Conservation (phyloP, 2,329 filamentous ascomycete species). For the Paecilomyces formosus region DNA sequence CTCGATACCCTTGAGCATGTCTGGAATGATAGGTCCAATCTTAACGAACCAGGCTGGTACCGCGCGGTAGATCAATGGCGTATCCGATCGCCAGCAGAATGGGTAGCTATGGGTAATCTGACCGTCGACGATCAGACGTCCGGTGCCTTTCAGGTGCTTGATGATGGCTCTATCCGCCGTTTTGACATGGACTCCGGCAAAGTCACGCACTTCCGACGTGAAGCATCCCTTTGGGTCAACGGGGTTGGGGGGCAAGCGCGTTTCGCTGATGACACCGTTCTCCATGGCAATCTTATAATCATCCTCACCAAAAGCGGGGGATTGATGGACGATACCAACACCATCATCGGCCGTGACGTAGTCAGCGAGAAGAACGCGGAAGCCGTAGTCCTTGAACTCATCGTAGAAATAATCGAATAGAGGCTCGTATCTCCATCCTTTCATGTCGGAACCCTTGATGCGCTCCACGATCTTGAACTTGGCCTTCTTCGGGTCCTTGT, state of each 20-base stretch:
- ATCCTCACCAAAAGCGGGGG: conserved; percentile 90
- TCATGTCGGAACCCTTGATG: conserved; percentile 74
- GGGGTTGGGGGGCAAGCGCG: conserved; percentile 76
- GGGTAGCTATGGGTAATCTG: conserved; percentile 88
- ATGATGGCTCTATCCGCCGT: conserved; percentile 89
- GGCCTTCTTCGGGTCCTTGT: conserved; percentile 93
- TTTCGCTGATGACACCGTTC: conserved; percentile 68
- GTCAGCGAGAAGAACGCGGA: conserved; percentile 71
- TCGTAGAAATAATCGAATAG: conserved; percentile 86
- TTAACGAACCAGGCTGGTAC: conserved; percentile 95
- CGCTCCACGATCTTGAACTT: conserved; percentile 79
- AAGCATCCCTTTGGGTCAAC: conserved; percentile 80
- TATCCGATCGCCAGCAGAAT: conserved; percentile 93
- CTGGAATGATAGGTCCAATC: conserved; percentile 71
- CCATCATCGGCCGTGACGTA: conserved; percentile 88
- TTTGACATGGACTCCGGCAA: conserved; percentile 83
- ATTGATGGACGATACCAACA: conserved; percentile 89
- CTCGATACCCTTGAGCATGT: conserved; percentile 87
- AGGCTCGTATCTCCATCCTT: conserved; percentile 82
- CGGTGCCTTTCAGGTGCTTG: conserved; percentile 71
- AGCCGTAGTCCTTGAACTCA: conserved; percentile 76
- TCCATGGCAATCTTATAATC: conserved; percentile 81
- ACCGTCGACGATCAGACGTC: conserved; percentile 73
- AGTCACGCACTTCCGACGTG: conserved; percentile 69
- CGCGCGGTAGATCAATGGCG: conserved; percentile 83